Evolutionary conservation across 768 basidiomycete species (phyloP).

Genomic region (Tricholoma sp.): DNA sequence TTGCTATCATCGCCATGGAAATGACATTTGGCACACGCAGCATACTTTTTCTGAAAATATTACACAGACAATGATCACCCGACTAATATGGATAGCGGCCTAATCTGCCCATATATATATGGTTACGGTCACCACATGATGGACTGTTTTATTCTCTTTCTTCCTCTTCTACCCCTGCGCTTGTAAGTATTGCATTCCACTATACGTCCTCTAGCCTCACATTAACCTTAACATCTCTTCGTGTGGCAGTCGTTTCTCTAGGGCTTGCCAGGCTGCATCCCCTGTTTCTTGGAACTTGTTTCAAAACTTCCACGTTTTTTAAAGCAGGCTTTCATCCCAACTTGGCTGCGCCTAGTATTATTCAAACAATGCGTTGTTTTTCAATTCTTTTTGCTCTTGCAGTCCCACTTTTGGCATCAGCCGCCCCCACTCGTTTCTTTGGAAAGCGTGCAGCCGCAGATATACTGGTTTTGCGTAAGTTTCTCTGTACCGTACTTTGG

Average conservation of each 20-base stretch:
- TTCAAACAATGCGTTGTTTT: conserved; percentile 45
- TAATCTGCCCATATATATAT: too few species aligned
- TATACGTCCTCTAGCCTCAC: conserved; percentile 1
- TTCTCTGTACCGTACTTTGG: neutral
- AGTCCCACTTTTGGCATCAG: conserved; percentile 41
- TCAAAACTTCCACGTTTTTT: conserved; percentile 32
- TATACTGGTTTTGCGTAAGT: conserved; percentile 58
- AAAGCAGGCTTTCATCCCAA: conserved; percentile 35
- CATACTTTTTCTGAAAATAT: too few species aligned
- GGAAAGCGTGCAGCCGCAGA: conserved; percentile 41
- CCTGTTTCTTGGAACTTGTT: conserved; percentile 36
- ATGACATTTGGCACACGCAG: too few species aligned
- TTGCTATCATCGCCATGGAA: too few species aligned
- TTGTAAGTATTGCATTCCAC: conserved; percentile 26
- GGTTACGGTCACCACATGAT: conserved; percentile 13
- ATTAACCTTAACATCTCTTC: conserved; percentile 5
- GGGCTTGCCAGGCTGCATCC: conserved; percentile 74
- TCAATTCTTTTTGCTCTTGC: conserved; percentile 37
- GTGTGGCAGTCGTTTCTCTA: conserved; percentile 40
- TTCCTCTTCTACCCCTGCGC: conserved; percentile 27
- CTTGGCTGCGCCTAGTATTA: conserved; percentile 26
- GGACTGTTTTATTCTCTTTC: conserved; percentile 14
- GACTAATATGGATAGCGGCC: too few species aligned
- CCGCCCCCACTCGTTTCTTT: conserved; percentile 42
- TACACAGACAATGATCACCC: too few species aligned